phyloP scores from a whole-genome alignment of 768 basidiomycete genomes.

The Mycena crocata region DNA sequence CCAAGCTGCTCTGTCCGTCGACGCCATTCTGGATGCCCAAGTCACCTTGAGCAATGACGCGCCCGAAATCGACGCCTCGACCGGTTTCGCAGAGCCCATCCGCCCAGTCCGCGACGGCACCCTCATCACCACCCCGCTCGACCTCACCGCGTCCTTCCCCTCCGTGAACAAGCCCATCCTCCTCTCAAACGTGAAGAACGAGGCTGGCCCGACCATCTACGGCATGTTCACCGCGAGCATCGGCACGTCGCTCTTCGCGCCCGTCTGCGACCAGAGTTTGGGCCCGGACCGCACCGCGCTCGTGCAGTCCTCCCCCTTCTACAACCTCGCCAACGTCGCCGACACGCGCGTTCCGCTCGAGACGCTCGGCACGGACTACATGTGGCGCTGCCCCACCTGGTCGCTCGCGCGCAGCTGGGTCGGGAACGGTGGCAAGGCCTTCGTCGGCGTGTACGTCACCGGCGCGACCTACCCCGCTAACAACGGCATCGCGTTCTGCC shows the following conservation, averaged over 20 bases:
- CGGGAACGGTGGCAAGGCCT: slow-evolving; percentile 71
- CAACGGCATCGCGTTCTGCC: slow-evolving; percentile 65
- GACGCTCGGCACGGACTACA: slow-evolving; percentile 71
- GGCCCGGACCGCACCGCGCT: slow-evolving; percentile 56
- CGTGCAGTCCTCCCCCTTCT: slow-evolving; percentile 60
- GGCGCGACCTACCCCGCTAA: slow-evolving; percentile 83
- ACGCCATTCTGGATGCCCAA: slow-evolving; percentile 67
- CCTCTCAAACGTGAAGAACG: slow-evolving; percentile 77
- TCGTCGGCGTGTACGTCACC: slow-evolving; percentile 70
- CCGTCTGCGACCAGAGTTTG: slow-evolving; percentile 56
- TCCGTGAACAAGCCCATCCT: slow-evolving; percentile 73
- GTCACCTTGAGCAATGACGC: slow-evolving; percentile 57
- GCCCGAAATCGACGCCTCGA: slow-evolving; percentile 59
- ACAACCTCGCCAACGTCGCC: slow-evolving; percentile 49
- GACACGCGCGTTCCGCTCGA: slow-evolving; percentile 71
- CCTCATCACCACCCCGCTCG: slow-evolving; percentile 76
- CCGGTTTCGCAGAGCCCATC: slow-evolving; percentile 67
- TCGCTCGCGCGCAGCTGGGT: slow-evolving; percentile 78
- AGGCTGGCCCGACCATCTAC: slow-evolving; percentile 77
- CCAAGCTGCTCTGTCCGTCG: slow-evolving; percentile 59
- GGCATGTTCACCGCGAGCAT: slow-evolving; percentile 52
- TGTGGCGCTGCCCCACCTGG: slow-evolving; percentile 80
- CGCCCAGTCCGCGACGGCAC: slow-evolving; percentile 75
- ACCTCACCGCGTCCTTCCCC: slow-evolving; percentile 70
- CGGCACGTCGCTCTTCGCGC: slow-evolving; percentile 49